A percentile compares a stretch with the other conserved stretches of the same genome.
phyloP scores from a whole-genome alignment of 768 basidiomycete genomes.

The Pulveroboletus frians region DNA sequence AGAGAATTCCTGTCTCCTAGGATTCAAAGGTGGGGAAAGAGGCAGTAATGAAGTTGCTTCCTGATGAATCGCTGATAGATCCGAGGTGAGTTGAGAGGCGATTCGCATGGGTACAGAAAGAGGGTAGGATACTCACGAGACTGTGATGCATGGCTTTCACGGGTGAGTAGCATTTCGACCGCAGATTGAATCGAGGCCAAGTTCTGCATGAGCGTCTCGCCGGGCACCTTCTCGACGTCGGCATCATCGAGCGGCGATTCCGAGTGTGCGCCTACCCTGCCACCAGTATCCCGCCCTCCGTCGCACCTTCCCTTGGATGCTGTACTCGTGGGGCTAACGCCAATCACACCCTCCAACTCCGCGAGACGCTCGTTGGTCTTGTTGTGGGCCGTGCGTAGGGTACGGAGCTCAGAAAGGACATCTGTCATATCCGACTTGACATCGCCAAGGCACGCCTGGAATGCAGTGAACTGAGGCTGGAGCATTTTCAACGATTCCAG shows the following conservation, averaged over 20 bases:
- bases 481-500: conserved; percentile 1
- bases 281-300: not conserved
- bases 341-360: conserved; percentile 12
- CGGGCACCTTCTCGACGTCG: not conserved
- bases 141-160: not conserved
- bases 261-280: not conserved
- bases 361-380: conserved; percentile 6
- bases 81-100: not conserved
- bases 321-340: not conserved
- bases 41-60: not conserved
- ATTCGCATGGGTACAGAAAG: not conserved
- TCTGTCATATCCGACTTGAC: conserved; percentile 14
- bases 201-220: conserved; percentile 9
- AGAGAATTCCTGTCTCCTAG: not conserved
- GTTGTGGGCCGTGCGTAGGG: conserved; percentile 12
- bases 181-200: conserved; percentile 19
- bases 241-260: not conserved
- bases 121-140: conserved; percentile 8
- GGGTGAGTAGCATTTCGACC: conserved; percentile 17
- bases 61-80: not conserved
- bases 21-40: not conserved
- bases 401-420: conserved; percentile 14
- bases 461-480: conserved; percentile 12
- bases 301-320: not conserved
- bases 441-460: conserved; percentile 6